phyloP scores from a whole-genome alignment of 2,329 filamentous ascomycete genomes.

The Talaromyces sp. region DNA sequence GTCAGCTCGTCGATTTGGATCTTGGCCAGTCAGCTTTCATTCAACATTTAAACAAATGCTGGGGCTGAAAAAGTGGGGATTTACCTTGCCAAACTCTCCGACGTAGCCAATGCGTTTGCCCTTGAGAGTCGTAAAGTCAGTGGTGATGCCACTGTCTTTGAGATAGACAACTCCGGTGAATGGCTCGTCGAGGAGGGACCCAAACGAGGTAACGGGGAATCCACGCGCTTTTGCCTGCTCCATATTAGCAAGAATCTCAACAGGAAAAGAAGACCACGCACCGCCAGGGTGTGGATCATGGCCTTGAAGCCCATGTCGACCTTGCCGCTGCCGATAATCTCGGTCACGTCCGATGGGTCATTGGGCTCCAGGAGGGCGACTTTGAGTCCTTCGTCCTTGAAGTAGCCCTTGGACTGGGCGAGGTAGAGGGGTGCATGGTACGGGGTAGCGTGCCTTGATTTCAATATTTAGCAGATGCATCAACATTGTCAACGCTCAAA shows the following conservation, averaged over 20 bases:
- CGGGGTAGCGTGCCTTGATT: conserved; percentile 64
- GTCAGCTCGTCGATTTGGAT: conserved; percentile 80
- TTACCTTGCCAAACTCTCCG: conserved; percentile 67
- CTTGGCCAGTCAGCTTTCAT: conserved; percentile 27
- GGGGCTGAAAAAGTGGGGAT: not conserved
- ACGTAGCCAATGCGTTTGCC: conserved; percentile 75
- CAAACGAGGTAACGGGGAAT: conserved; percentile 68
- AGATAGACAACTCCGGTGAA: conserved; percentile 76
- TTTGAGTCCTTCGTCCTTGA: conserved; percentile 68
- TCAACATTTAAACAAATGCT: too few relatives aligned
- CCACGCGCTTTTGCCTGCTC: conserved; percentile 63
- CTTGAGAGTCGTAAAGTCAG: conserved; percentile 68
- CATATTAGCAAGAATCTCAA: not conserved
- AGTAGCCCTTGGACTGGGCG: conserved; percentile 69
- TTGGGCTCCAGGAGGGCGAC: conserved; percentile 73
- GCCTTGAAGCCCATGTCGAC: conserved; percentile 76
- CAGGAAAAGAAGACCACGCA: conserved; percentile 27
- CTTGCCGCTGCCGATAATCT: conserved; percentile 71
- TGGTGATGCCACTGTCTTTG: conserved; percentile 66
- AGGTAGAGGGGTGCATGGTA: conserved; percentile 76
- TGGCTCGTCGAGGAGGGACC: conserved; percentile 70
- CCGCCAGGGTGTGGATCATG: conserved; percentile 75
- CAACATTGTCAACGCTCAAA: not conserved
- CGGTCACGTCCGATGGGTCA: conserved; percentile 74
- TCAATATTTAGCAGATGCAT: conserved; percentile 13